Evolutionary conservation across 2,329 filamentous ascomycete species (phyloP), one percentile per base, ranked within the genome.

Genomic region (Colletotrichum eleusines): DNA sequence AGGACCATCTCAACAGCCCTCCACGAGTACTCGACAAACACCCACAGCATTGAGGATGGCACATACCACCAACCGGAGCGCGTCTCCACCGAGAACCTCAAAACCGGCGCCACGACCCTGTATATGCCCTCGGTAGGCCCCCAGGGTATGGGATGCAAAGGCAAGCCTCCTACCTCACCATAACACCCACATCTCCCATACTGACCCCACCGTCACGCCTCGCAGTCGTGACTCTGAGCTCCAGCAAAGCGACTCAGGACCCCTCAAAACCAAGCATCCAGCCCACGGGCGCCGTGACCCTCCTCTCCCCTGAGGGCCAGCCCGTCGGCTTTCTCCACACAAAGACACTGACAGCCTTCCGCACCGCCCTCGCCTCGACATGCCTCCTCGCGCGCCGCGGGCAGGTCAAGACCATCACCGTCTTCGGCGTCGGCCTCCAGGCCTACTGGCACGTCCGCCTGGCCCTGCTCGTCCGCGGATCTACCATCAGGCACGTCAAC

Each of bases 371-470:
- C 14, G 89, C 89, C 1, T 92, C 91, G 5, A 88, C 91, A 64
- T 89, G 91, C 33, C 85, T 94, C 0, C 84, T 94, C 42, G 80
- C 81, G 26, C 87, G 87, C 46, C 92, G 95, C 66, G 84, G 87
- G 66, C 87, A 87, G 35, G 91, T 97, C 51, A 90, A 91, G 77
- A 93, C 91, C 18, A 78, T 98, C 14, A 91, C 92, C 18, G 91
- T 97, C 63, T 98, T 98, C 79, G 95, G 95, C 31, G 91, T 92
- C 42, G 95, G 95, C 55, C 90, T 92, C 75, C 95, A 98, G 83
- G 95, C 95, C 16, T 97, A 95, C 83, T 98, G 95, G 95, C 95
- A 98, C 79, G 89, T 97, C 53, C 91, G 94, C 0, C 87, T 98
- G 5, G 91, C 95, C 0, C 86, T 98, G 14, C 86, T 95, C 73